Conservation (phyloP, 108 stramenopile genomes). For the Cyclotella kingstonii region DNA sequence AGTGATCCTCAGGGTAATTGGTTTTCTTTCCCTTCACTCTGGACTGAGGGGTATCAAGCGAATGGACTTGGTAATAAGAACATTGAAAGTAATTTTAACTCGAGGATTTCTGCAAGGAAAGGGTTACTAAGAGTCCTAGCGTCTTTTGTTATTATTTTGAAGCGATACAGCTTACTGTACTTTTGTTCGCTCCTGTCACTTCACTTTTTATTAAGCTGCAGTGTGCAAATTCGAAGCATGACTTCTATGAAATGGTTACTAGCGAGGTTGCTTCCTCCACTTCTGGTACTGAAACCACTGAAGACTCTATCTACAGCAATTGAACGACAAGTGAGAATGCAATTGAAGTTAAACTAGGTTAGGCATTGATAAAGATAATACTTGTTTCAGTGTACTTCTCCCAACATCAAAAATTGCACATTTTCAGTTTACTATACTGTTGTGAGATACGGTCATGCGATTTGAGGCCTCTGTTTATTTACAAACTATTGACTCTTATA, state of each 20-base stretch:
- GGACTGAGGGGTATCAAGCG: slow-evolving; percentile 48
- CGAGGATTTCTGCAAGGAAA: not conserved
- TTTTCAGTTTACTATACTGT: no score
- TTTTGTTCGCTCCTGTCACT: no score
- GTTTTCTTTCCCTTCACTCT: slow-evolving; percentile 54
- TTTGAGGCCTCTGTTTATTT: no score
- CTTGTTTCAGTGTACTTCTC: no score
- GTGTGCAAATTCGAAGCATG: not conserved
- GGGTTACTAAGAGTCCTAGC: not conserved
- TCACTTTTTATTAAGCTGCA: no score
- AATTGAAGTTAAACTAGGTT: not conserved
- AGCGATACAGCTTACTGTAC: no score
- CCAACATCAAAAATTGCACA: no score
- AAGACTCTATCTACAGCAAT: not conserved
- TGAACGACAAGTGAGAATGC: not conserved
- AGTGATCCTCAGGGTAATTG: slow-evolving; percentile 59
- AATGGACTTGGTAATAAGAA: not conserved
- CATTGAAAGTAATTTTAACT: not conserved
- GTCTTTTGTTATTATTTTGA: not conserved
- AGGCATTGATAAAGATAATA: not conserved
- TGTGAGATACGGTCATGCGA: no score
- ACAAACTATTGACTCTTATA: no score
- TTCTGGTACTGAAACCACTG: not conserved
- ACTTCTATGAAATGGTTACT: not conserved
- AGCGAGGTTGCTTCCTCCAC: not conserved